Evolutionary conservation across 2,329 filamentous ascomycete species (phyloP).

Genomic region (Gaeumannomyces sp.): DNA sequence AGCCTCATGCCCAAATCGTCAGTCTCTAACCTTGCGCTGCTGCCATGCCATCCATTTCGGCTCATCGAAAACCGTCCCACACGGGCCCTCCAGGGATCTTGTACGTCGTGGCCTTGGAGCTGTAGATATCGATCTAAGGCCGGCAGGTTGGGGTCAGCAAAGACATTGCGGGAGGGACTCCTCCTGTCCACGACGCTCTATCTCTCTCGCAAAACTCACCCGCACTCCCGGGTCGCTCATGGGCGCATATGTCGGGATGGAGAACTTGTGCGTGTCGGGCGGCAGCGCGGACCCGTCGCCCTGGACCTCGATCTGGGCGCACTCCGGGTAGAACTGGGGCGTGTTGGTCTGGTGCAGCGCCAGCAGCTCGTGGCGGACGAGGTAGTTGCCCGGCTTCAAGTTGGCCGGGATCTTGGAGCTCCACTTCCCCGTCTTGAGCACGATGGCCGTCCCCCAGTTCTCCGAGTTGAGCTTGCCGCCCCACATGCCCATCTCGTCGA

Average conservation of each 20-base stretch:
- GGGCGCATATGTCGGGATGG: conserved; percentile 37
- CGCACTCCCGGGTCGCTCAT: conserved; percentile 42
- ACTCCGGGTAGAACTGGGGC: conserved; percentile 50
- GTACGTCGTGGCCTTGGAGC: conserved; percentile 11
- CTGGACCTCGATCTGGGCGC: conserved; percentile 45
- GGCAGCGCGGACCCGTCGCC: conserved; percentile 40
- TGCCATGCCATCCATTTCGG: neutral
- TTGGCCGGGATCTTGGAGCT: conserved; percentile 42
- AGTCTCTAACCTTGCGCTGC: too few species aligned
- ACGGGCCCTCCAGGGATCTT: conserved; percentile 6
- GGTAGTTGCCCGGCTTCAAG: conserved; percentile 47
- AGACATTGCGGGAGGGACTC: too few species aligned
- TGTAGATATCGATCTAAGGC: conserved; percentile 1
- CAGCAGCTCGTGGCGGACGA: conserved; percentile 51
- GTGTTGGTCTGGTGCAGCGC: conserved; percentile 48
- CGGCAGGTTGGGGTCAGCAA: neutral
- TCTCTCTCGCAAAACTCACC: conserved; percentile 23
- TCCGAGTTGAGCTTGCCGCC: conserved; percentile 23
- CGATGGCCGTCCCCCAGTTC: conserved; percentile 40
- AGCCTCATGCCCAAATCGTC: neutral
- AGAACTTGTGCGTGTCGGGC: conserved; percentile 32
- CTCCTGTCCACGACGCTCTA: too few species aligned
- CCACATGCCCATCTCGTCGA: conserved; percentile 40
- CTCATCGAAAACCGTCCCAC: neutral
- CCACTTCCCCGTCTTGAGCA: conserved; percentile 38